Evolutionary conservation across 2,329 filamentous ascomycete species (phyloP), one percentile per base, ranked within the genome.

Genomic region (Ophiostoma triangulosporum): DNA sequence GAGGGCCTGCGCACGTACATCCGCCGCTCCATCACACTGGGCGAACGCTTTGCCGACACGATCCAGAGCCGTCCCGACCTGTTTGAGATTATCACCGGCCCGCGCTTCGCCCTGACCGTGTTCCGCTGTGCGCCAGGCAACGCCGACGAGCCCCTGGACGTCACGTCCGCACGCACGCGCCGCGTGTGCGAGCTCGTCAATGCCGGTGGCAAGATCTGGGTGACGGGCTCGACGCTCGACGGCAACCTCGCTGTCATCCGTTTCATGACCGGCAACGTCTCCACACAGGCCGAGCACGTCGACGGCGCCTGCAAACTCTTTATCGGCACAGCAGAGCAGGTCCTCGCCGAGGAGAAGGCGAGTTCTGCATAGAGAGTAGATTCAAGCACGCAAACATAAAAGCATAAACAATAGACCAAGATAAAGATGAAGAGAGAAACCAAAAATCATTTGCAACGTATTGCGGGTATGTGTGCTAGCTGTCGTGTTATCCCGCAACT

Each of bases 61-160:
- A 63, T 95, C 1, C 66, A 68, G 9, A 70, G 86, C 2, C 60
- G 56, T 9, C 45, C 51, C 3, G 57, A 57, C 20, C 65, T 95
- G 15, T 95, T 95, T 60, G 76, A 78, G 59, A 76, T 95, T 17
- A 70, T 94, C 20, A 82, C 86, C 0, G 77, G 77, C 3, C 87
- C 91, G 0, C 74, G 74, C 0, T 96, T 94, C 62, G 87, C 81
- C 1, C 74, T 97, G 51, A 86, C 87, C 0, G 88, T 90, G 1
- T 80, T 96, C 59, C 77, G 80, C 2, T 69, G 90, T 15, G 76
- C 74, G 48, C 48, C 50, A 11, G 45, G n/a, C 9, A 74, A 73
- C 3, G 27, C 31, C 56, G 59, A 49, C 56, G 55, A 53, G 4
- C 56, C 58, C 3, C 55, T 49, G 53, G 55, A 50, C 1, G 59